Base-by-base conservation (phyloP, 805 yeast genomes). In the Ogataea parapolymorpha region DNA sequence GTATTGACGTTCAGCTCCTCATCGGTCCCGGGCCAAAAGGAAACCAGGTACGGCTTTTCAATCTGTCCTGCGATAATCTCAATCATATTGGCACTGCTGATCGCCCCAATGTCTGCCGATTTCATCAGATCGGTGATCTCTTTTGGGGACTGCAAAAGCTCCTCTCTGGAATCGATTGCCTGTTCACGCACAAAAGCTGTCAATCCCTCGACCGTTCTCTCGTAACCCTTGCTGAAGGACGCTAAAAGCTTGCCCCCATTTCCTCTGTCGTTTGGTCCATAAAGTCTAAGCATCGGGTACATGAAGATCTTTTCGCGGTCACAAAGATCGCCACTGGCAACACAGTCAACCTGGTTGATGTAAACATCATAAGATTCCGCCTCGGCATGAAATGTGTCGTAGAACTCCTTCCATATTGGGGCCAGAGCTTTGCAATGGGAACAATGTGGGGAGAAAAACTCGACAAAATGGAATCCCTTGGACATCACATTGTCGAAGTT, bases 371-470 rank as follows among this genome's bases (percentile, higher is more conserved):
- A 50, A 7, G 62, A 51, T 32, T 73, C 71, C 27, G 76, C 80
- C 28, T 75, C 79, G 8, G 62, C 58, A 26, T 70, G 61, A 51
- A 77, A 74, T 4, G 62, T 59, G 17, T 67, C 53, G 65, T 78
- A 85, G 0, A 91, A 74, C 41, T 73, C 68, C 44, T 79, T 74
- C 97, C 98, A 93, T 6, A 66, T 71, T 1, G 99, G 98, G 2
- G 86, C 93, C 39, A 93, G 65, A 6, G 66, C 70, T 46, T 67
- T 74, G 65, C 99, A 93, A 63, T 91, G 98, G 6, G 67, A 60
- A 60, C 99, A 93, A 55, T 82, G 82, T 0, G 99, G 99, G 24
- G 96, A 87, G 59, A 65, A 93, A 63, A 88, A 90, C 64, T 91
- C 96, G 25, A 91, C 81, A 55, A 91, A 72, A 54, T 89, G 82